Conservation (phyloP, 164 flowering plant genomes). For the Tetrastigma voinierianum region DNA sequence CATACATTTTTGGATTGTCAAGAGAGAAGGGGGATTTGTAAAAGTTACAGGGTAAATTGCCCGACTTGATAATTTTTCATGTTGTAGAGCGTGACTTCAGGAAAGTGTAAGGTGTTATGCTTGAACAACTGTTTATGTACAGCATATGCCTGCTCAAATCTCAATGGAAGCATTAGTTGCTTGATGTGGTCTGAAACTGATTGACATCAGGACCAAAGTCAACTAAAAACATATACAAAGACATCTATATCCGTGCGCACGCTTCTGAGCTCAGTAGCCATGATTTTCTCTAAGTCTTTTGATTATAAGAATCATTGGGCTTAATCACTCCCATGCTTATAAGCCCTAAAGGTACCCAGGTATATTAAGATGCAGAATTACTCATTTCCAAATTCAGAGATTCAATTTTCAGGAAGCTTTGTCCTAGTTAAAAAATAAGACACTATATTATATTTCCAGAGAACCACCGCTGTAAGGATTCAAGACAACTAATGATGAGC, state of each 20-base stretch:
- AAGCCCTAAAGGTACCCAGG: no score
- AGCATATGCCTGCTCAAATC: not conserved
- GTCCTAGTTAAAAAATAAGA: no score
- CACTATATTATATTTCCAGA: no score
- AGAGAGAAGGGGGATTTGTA: conserved; percentile 6
- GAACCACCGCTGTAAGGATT: no score
- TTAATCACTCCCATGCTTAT: no score
- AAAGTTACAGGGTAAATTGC: conserved; percentile 4
- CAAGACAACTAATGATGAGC: no score
- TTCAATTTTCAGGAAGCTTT: no score
- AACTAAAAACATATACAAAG: not conserved
- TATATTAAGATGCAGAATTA: no score
- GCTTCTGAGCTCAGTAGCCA: not conserved
- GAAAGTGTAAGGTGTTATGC: not conserved
- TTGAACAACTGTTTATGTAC: conserved; percentile 1
- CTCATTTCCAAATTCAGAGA: no score
- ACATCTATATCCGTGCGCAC: not conserved
- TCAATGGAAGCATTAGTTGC: not conserved
- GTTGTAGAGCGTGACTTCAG: not conserved
- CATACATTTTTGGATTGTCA: not conserved
- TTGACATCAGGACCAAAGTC: not conserved
- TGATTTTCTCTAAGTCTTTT: no score
- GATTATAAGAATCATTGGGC: no score
- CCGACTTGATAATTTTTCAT: not conserved
- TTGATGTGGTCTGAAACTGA: not conserved